These are phyloP conservation scores for Quercus ilex DNA, from an alignment of 306 rosid species.

Conservation along the genomic window DNA sequence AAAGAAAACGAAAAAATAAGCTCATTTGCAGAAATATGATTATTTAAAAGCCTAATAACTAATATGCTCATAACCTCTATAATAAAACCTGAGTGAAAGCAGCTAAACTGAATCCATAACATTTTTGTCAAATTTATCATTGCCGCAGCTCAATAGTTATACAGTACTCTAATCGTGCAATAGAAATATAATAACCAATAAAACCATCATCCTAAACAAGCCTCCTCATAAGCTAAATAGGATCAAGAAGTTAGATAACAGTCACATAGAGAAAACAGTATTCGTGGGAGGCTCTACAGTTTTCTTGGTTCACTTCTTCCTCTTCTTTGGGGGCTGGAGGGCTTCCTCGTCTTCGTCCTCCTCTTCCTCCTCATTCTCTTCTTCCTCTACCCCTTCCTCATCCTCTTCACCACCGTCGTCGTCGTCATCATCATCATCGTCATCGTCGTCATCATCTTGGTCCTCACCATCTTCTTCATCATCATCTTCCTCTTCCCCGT, in stretches of 20 bases:
- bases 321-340: slow-evolving; percentile 93
- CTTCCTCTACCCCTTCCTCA: slow-evolving; percentile 46
- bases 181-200: slow-evolving; percentile 39
- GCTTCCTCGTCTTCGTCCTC: slow-evolving; percentile 85
- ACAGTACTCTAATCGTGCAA: slow-evolving; percentile 54
- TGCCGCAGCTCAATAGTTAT: slow-evolving; percentile 34
- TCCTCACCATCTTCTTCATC: slow-evolving; percentile 47
- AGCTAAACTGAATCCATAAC: slow-evolving; percentile 13
- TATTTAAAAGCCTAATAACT: too few species aligned
- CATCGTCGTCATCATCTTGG: slow-evolving; percentile 30
- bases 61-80: background rate
- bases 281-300: slow-evolving; percentile 28
- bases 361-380: slow-evolving; percentile 46
- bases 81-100: background rate
- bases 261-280: slow-evolving; percentile 30
- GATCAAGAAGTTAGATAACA: slow-evolving; percentile 42
- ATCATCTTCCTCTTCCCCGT: slow-evolving; percentile 61
- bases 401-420: slow-evolving; percentile 53
- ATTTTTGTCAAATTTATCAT: slow-evolving; percentile 23
- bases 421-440: slow-evolving; percentile 27
- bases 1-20: background rate
- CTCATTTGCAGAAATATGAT: background rate
- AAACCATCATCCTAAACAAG: slow-evolving; percentile 47
- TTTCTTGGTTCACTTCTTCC: slow-evolving; percentile 65
- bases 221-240: slow-evolving; percentile 44